Base-by-base conservation (phyloP, 108 stramenopile species). In the Thalassiosira profunda region DNA sequence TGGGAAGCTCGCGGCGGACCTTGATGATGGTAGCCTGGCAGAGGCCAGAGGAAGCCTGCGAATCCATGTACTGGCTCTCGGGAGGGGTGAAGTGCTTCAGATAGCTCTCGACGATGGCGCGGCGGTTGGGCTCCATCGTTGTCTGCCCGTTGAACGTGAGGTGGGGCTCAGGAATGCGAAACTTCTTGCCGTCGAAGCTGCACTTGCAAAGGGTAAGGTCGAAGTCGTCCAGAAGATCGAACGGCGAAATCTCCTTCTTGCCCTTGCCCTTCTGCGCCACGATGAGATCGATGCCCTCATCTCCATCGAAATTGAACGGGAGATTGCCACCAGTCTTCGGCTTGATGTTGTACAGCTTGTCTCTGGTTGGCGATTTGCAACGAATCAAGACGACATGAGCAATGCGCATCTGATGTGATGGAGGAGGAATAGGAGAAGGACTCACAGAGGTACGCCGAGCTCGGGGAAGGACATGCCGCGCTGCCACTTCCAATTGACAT, bases 131-230 rank as follows among this genome's bases (percentile, higher is more conserved):
- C 45, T 70, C 68, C 56, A 70, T 58, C 11, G 12, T 61, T 5
- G 68, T 23, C 68, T 70, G 35, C 18, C 24, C 24, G 29, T 45
- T 15, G 24, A 70, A 70, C 3, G 68, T 62, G 3, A 47, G 43
- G 26, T 70, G 68, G 1, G 68, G 68, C 26, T 70, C 68, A 14
- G 68, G 68, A 21, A 70, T 70, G 26, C 43, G 60, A 23, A 70
- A 70, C 3, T 29, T 62, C 6, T 62, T 60, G 1, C 68, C 68
- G 25, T 70, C 59, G 7, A 61, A 70, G 2, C 45, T 49, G 10
- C 60, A 58, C 42, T 70, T 70, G 25, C 59, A 70, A 14, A 61
- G 47, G 2, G 15, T 45, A 5, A 70, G 23, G 43, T 70, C 68
- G 6, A 61, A 70, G 2, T 26, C 58, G 17, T 61, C 51, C 23